Percentiles rank a stretch among this genome's conserved stretches.
Conservation (phyloP, 139 green algal genomes). For the Chlamydomonas sp. region DNA sequence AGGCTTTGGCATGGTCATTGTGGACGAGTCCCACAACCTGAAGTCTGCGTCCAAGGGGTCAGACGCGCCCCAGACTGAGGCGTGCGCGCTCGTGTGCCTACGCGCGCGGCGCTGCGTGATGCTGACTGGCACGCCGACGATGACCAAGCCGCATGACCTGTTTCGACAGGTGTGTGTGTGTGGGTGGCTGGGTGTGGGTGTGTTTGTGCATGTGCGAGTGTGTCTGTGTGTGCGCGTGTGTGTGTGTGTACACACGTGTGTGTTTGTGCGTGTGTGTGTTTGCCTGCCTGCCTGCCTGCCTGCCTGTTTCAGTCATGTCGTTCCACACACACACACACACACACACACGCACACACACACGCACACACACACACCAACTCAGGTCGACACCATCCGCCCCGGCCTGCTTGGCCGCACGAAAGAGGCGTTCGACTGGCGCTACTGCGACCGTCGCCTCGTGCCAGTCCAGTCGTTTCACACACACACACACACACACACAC, state of each 20-base stretch:
- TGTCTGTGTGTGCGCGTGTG: too few species aligned
- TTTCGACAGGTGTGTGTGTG: slow-evolving; percentile 65
- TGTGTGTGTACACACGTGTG: background rate
- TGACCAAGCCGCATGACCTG: slow-evolving; percentile 81
- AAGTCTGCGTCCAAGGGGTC: slow-evolving; percentile 42
- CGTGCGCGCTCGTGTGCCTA: slow-evolving; percentile 30
- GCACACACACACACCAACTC: slow-evolving; percentile 9
- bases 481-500: too few species aligned
- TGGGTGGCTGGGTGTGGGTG: too few species aligned
- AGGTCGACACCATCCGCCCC: slow-evolving; percentile 70
- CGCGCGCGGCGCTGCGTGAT: slow-evolving; percentile 55
- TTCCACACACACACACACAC: background rate
- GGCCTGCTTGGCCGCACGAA: slow-evolving; percentile 68
- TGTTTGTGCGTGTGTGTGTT: too few species aligned
- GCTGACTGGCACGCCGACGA: slow-evolving; percentile 80
- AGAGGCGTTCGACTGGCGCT: slow-evolving; percentile 61
- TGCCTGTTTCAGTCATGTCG: too few species aligned
- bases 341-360: slow-evolving; percentile 2
- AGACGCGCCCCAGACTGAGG: slow-evolving; percentile 69
- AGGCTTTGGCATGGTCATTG: slow-evolving; percentile 48
- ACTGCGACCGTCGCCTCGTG: slow-evolving; percentile 61
- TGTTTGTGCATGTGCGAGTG: too few species aligned
- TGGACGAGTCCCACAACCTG: slow-evolving; percentile 80
- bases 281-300: too few species aligned
- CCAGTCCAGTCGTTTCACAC: too few species aligned